Base-by-base conservation (phyloP, 2,329 filamentous ascomycete species). In the Neopestalotiopsis rosae region DNA sequence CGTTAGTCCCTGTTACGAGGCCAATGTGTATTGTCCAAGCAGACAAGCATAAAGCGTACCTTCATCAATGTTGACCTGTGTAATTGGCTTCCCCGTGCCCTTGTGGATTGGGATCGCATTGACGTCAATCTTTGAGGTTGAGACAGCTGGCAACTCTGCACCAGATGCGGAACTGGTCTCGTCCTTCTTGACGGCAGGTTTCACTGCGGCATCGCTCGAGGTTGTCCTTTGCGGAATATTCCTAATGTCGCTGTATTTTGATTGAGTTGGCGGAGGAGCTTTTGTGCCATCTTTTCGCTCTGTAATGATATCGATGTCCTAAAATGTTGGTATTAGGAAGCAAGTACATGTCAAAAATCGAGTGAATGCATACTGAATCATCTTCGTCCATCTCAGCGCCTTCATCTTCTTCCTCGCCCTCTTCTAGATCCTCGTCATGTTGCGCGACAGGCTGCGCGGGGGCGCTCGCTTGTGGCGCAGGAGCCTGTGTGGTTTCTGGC, bases 121-220 rank as follows among this genome's bases (percentile, higher is more conserved):
- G 67, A 98, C 88, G 76, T 98, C 93, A 71, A 98, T 88, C 63
- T 90, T 95, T 13, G 94, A 97, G 69, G 92, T 95, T 56, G 92
- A 83, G 80, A 94, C 83, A 79, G 96, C 84, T 74, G 91, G 82
- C 14, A 79, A 72, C 7, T 82, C 78, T 49, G 74, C 69, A 7
- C 70, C 67, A 0, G 76, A 71, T 9, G 67, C 34, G 52, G 71
- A 67, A 69, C 80, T 80, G 4, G 81, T 73, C 17, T 78, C 75
- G 7, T 87, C 85, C 71, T 85, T 86, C 74, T 86, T 88, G 57
- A 79, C 73, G 0, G 82, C 77, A 17, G 83, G 77, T 74, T 88
- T 88, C 28, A 81, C 77, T 3, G 83, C 74, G 28, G 81, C 79
- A 64, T 89, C 88, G 72, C 82, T 88, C 2, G 87, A 83, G 1